A percentile compares a stretch with the other conserved stretches of the same genome.
phyloP scores from a whole-genome alignment of 2,329 filamentous ascomycete genomes.

The Fusarium aywerte region DNA sequence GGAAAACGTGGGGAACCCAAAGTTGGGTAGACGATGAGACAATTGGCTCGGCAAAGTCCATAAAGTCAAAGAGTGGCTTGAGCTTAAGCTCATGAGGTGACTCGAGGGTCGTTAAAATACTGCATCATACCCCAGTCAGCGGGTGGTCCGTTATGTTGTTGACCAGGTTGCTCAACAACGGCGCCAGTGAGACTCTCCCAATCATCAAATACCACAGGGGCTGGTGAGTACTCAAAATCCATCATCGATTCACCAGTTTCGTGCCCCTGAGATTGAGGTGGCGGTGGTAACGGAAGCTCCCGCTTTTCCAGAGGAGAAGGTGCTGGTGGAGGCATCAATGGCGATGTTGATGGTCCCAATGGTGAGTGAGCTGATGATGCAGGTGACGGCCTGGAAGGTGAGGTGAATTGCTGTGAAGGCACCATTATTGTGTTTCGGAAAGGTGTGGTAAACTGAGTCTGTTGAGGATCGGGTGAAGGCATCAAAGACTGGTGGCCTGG shows the following conservation, averaged over 20 bases:
- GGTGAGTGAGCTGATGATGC: conserved; percentile 50
- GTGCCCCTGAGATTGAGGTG: conserved; percentile 40
- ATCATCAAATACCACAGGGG: conserved; percentile 54
- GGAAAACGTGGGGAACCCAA: conserved; percentile 31
- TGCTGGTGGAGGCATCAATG: conserved; percentile 46
- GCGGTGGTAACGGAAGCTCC: conserved; percentile 50
- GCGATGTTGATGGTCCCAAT: conserved; percentile 49
- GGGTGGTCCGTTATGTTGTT: conserved; percentile 37
- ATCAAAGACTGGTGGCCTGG: conserved; percentile 47
- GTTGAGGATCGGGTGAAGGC: conserved; percentile 46
- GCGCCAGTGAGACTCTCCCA: conserved; percentile 55
- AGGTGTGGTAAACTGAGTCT: conserved; percentile 45
- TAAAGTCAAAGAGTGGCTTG: conserved; percentile 32
- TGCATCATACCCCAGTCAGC: conserved; percentile 51
- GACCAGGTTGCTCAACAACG: conserved; percentile 49
- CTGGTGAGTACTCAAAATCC: conserved; percentile 58
- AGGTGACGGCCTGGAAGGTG: conserved; percentile 47
- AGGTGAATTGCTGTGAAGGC: conserved; percentile 48
- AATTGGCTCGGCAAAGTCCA: conserved; percentile 36
- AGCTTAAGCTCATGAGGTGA: conserved; percentile 45
- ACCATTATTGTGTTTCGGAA: conserved; percentile 51
- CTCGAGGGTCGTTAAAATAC: conserved; percentile 50
- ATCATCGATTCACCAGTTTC: conserved; percentile 50
- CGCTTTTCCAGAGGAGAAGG: conserved; percentile 51
- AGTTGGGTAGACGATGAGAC: conserved; percentile 24